Evolutionary conservation across 2,329 filamentous ascomycete species (phyloP).

Genomic region (Fusarium sp.): DNA sequence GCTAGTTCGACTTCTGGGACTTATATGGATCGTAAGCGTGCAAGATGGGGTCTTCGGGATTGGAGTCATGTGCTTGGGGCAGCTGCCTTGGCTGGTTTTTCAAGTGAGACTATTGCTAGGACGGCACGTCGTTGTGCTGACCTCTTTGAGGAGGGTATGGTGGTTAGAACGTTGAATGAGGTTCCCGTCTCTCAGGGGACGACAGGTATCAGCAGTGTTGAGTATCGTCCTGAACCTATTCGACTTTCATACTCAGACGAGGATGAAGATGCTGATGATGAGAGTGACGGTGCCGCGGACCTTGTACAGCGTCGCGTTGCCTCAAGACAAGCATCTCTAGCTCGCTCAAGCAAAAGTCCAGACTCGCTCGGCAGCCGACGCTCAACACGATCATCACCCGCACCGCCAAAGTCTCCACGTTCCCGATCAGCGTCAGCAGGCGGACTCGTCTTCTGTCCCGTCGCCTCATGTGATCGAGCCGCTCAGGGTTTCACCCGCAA

Average conservation of each 20-base stretch:
- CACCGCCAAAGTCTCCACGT: conserved; percentile 26
- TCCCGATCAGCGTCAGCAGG: conserved; percentile 46
- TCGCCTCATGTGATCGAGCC: conserved; percentile 51
- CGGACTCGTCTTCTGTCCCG: conserved; percentile 50
- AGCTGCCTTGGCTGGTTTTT: conserved; percentile 79
- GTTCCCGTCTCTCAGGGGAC: conserved; percentile 35
- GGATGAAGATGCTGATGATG: conserved; percentile 32
- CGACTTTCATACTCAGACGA: conserved; percentile 35
- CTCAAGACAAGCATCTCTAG: conserved; percentile 46
- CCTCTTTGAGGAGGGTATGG: conserved; percentile 80
- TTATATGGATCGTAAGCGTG: conserved; percentile 41
- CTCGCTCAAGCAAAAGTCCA: conserved; percentile 41
- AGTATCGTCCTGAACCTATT: conserved; percentile 46
- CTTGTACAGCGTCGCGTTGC: conserved; percentile 44
- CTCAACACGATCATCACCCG: conserved; percentile 33
- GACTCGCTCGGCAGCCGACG: conserved; percentile 35
- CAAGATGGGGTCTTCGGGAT: conserved; percentile 67
- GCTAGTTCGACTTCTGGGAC: conserved; percentile 24
- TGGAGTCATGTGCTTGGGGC: conserved; percentile 89
- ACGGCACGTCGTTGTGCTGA: conserved; percentile 78
- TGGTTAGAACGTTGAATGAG: conserved; percentile 65
- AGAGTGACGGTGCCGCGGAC: conserved; percentile 40
- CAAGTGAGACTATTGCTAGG: conserved; percentile 71
- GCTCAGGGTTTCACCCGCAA: conserved; percentile 49
- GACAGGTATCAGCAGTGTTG: conserved; percentile 38